These are phyloP conservation scores for Ogataea chonburiensis DNA, from an alignment of 805 yeast species.

Conservation along the genomic window DNA sequence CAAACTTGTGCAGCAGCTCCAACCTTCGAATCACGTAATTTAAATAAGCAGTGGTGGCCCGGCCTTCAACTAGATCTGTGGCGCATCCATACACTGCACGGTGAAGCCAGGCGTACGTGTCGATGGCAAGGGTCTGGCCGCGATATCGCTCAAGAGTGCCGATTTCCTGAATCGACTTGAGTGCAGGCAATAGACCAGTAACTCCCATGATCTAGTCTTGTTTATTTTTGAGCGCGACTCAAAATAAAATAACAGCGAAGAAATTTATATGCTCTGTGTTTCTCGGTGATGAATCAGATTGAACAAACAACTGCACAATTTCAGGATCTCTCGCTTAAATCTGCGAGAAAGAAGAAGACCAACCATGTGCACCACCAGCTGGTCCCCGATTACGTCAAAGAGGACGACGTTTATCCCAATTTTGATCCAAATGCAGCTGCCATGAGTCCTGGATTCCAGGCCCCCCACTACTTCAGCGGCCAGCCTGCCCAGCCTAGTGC, in stretches of 20 bases:
- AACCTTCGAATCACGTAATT: constrained; percentile 67
- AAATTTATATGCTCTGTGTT: neutral
- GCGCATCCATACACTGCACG: constrained; percentile 82
- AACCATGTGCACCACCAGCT: constrained; percentile 31
- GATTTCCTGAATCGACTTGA: constrained; percentile 69
- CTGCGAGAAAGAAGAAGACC: constrained; percentile 23
- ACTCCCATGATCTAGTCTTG: constrained; percentile 63
- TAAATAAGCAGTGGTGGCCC: constrained; percentile 70
- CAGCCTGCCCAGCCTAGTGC: constrained; percentile 2
- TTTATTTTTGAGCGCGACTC: constrained; percentile 11
- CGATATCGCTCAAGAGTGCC: constrained; percentile 57
- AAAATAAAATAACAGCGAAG: constrained; percentile 10
- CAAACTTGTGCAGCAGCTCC: constrained; percentile 61
- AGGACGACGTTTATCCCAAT: constrained; percentile 10
- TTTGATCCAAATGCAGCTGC: constrained; percentile 37
- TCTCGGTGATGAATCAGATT: constrained; percentile 8
- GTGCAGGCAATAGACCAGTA: constrained; percentile 72
- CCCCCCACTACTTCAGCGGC: constrained; percentile 18
- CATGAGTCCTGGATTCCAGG: constrained; percentile 29
- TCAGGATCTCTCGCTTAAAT: constrained; percentile 15
- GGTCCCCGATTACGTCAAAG: constrained; percentile 16
- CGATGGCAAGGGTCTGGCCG: constrained; percentile 86
- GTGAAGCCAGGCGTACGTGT: constrained; percentile 96
- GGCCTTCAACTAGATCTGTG: constrained; percentile 68
- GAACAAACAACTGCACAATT: constrained; percentile 17